Conservation (phyloP, 2,329 filamentous ascomycete genomes). For the Calonectria hawksworthii region DNA sequence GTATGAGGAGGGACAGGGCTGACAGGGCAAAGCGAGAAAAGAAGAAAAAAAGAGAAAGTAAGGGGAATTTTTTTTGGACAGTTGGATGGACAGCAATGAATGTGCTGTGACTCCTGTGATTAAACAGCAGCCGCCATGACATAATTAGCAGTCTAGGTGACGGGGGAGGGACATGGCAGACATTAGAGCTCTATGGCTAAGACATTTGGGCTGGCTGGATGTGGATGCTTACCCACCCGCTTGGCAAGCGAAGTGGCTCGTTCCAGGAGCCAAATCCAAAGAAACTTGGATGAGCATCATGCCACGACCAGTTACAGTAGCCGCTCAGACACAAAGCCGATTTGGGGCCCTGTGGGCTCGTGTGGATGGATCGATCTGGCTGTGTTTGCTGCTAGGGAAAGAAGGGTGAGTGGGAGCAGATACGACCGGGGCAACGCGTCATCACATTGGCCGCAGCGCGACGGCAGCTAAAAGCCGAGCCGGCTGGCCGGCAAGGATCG, state of each 20-base stretch:
- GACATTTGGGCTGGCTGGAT: conserved; percentile 11
- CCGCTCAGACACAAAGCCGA: conserved; percentile 5
- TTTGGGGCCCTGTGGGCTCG: neutral
- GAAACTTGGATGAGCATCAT: conserved; percentile 11
- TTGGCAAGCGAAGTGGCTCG: conserved; percentile 7
- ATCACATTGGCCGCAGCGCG: conserved; percentile 41
- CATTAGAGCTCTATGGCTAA: conserved; percentile 13
- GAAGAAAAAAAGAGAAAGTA: neutral
- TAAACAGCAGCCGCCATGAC: conserved; percentile 4
- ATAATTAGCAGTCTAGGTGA: neutral
- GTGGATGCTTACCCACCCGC: conserved; percentile 9
- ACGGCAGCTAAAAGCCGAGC: conserved; percentile 30
- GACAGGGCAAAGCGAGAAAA: neutral
- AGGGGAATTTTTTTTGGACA: conserved; percentile 2
- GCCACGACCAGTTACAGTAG: conserved; percentile 12
- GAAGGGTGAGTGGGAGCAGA: neutral
- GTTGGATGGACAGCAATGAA: neutral
- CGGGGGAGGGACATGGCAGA: neutral
- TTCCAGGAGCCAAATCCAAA: conserved; percentile 1
- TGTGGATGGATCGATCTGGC: conserved; percentile 5
- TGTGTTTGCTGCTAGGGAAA: neutral
- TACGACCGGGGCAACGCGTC: conserved; percentile 38
- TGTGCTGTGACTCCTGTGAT: conserved; percentile 4
- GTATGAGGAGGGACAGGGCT: neutral
- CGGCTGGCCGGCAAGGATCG: conserved; percentile 38